Percentiles rank a stretch among this genome's conserved stretches.
Conservation (phyloP, 2,329 filamentous ascomycete species). For the Hymenoscyphus repandus region DNA sequence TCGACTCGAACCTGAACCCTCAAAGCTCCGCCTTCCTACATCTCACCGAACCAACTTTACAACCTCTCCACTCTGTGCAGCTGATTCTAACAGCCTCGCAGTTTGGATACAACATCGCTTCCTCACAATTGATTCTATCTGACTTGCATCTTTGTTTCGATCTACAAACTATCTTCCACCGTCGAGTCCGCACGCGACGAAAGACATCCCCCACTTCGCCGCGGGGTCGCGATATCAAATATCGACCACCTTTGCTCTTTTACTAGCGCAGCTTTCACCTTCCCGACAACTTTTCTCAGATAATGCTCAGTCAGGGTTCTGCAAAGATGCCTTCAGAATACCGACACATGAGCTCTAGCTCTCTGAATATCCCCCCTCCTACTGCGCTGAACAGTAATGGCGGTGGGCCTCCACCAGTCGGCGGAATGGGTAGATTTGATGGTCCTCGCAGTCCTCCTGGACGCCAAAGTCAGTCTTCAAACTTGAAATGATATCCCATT, state of each 20-base stretch:
- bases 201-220: constrained; percentile 21
- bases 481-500: neutral
- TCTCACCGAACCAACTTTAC: neutral
- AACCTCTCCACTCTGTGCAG: neutral
- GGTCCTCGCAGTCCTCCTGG: constrained; percentile 59
- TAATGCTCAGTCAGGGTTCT: constrained; percentile 20
- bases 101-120: neutral
- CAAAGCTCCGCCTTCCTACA: neutral
- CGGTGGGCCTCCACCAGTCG: constrained; percentile 37
- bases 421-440: constrained; percentile 44
- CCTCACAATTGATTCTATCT: neutral
- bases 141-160: neutral
- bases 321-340: constrained; percentile 39
- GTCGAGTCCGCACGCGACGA: constrained; percentile 5
- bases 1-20: neutral
- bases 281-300: neutral
- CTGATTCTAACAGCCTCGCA: neutral
- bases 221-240: constrained; percentile 19
- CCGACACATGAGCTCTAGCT: constrained; percentile 53
- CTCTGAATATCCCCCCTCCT: constrained; percentile 32
- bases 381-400: constrained; percentile 19
- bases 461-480: constrained; percentile 37
- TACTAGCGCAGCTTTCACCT: neutral
- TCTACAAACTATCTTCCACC: neutral
- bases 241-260: constrained; percentile 3